These are phyloP conservation scores for Ganoderma lucidum DNA, from an alignment of 1,284 basidiomycete species.

Conservation along the genomic window DNA sequence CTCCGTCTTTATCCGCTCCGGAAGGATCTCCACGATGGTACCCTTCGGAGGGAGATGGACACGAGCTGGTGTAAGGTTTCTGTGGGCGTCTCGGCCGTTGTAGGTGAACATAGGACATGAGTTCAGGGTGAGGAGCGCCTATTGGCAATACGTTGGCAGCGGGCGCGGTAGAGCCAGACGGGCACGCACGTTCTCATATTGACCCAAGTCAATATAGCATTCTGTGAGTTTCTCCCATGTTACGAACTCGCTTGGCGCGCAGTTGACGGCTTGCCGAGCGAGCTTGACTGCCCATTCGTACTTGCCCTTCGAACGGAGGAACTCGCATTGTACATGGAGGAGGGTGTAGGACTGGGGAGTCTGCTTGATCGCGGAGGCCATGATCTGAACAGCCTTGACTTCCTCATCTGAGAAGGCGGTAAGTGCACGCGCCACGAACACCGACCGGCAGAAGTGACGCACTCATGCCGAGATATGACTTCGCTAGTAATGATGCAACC, in stretches of 20 bases:
- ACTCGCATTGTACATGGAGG: slow-evolving; percentile 94
- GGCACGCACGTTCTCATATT: slow-evolving; percentile 77
- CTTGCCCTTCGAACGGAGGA: slow-evolving; percentile 86
- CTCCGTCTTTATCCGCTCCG: slow-evolving; percentile 74
- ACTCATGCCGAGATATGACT: slow-evolving; percentile 98
- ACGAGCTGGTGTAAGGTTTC: slow-evolving; percentile 83
- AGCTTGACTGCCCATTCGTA: slow-evolving; percentile 92
- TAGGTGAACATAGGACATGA: slow-evolving; percentile 99
- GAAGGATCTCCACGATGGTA: slow-evolving; percentile 85
- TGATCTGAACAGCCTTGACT: slow-evolving; percentile 97
- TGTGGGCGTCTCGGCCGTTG: slow-evolving; percentile 95
- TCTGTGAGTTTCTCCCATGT: slow-evolving; percentile 99
- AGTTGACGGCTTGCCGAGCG: slow-evolving; percentile 95
- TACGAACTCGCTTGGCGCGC: slow-evolving; percentile 96
- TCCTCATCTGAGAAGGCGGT: slow-evolving; percentile 79
- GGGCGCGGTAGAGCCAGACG: background rate
- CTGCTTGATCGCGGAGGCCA: slow-evolving; percentile 84
- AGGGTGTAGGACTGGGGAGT: slow-evolving; percentile 94
- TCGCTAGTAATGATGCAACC: slow-evolving; percentile 88
- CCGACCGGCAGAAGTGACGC: slow-evolving; percentile 43
- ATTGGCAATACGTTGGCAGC: background rate
- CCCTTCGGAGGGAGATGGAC: slow-evolving; percentile 90
- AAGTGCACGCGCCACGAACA: background rate
- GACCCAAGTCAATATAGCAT: slow-evolving; percentile 89
- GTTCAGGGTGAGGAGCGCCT: slow-evolving; percentile 93